Evolutionary conservation across 1,284 basidiomycete species (phyloP).

Genomic region (Kwoniella shivajii): DNA sequence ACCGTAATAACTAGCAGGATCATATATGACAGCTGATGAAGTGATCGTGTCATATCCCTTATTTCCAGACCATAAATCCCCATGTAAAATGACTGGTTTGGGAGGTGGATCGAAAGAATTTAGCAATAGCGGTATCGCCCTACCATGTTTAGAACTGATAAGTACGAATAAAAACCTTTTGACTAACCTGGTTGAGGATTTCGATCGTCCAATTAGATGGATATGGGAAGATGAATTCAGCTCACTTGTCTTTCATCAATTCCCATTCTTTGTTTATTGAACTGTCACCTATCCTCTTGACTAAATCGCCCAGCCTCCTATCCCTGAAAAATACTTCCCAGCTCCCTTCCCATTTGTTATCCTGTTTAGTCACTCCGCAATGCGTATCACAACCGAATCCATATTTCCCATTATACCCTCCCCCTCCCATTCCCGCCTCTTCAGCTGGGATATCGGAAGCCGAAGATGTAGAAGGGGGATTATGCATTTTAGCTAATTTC

Average conservation of each 20-base stretch:
- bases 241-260: slow-evolving; percentile 63
- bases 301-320: slow-evolving; percentile 60
- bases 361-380: slow-evolving; percentile 74
- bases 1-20: slow-evolving; percentile 79
- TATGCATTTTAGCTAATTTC: slow-evolving; percentile 62
- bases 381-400: slow-evolving; percentile 77
- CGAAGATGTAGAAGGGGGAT: slow-evolving; percentile 28
- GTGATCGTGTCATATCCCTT: slow-evolving; percentile 60
- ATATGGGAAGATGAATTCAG: slow-evolving; percentile 10
- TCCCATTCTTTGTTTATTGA: slow-evolving; percentile 63
- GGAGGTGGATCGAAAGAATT: slow-evolving; percentile 60
- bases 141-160: too few species aligned
- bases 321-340: slow-evolving; percentile 70
- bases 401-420: slow-evolving; percentile 58
- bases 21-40: slow-evolving; percentile 71
- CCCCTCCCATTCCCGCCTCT: slow-evolving; percentile 45
- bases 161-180: not conserved
- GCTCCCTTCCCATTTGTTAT: slow-evolving; percentile 74
- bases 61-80: slow-evolving; percentile 71
- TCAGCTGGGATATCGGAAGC: slow-evolving; percentile 26
- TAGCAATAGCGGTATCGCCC: slow-evolving; percentile 75
- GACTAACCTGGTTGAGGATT: not conserved
- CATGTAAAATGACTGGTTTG: slow-evolving; percentile 76
- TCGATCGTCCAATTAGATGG: not conserved
- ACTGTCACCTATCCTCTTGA: slow-evolving; percentile 57